Evolutionary conservation across 331 rosid species (phyloP), one percentile per base, ranked within the genome.

Genomic region (Dryas integrifolia): DNA sequence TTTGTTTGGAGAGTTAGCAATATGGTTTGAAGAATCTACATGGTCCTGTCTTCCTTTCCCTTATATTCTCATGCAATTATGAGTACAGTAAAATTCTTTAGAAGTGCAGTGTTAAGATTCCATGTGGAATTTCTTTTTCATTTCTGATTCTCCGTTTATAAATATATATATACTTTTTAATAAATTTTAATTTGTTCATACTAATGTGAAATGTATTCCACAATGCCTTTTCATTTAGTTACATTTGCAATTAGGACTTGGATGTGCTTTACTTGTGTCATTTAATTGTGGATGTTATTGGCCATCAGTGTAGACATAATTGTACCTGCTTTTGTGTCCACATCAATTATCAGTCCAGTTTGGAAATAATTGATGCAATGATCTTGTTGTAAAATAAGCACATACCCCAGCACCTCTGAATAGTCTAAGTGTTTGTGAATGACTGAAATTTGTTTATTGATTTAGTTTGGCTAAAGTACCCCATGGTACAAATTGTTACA

Each of bases 31-130:
- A 62, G 80, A 50, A 68, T 21, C 21, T 21, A 21, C 21, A 12
- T 30, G 51, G 72, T 35, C 73, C 72, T 30, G 50, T 73, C 64
- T 61, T 62, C 6, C 43, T 46, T 72, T 73, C 65, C 26, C 39
- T 67, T 44, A 47, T 49, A 5, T 59, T 67, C 50, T 65, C 39
- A 24, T 57, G 21, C 3, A 7, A 65, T 11, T 21, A 6, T 8
- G 26, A 75, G 48, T 70, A 46, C 4, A 7, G 38, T 58, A 65
- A 40, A 51, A 65, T 62, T 65, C 65, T 48, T 44, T 26, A n/a
- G 15, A 10, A 38, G 58, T 82, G 70, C 65, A 50, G 73, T 74
- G 8, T 65, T n/a, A 66, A 48, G 71, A 70, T 72, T 79, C 73
- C 50, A 59, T 40, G 41, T 58, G 58, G 80, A 72, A 70, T 64